Evolutionary conservation across 805 yeast genomes (phyloP), one percentile per base, ranked within the genome.

Genomic region (Wilhelminamyces savonicus): DNA sequence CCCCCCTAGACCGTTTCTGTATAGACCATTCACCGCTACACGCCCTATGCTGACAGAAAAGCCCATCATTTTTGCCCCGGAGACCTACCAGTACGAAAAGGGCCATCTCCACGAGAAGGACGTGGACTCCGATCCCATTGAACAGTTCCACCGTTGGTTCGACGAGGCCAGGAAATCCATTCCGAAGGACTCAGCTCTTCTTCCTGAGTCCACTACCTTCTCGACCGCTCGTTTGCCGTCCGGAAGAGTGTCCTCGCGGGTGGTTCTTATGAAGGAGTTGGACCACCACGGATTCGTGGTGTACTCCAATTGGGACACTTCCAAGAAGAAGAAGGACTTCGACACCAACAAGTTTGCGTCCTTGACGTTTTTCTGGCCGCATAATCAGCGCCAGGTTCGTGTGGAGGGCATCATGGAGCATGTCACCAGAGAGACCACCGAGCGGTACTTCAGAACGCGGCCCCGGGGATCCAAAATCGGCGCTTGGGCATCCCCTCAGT

Each of bases 401-500:
- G 79, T 92, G 7, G 97, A 92, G 55, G 98, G 98, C 19, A 41
- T 62, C 7, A 77, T 84, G 43, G 94, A 83, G 54, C 72, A 69
- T 37, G 82, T 88, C 24, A 65, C 76, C 16, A 66, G 78, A 34
- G 88, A 82, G 44, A 84, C 82, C 18, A 74, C 85, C 5, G 76
- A 80, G 43, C 66, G 79, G 28, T 92, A 92, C 58, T 92, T 76
- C 58, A 70, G 74, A 29, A 81, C 95, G 0, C 72, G 98, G 50
- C 98, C 98, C 22, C 69, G 95, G 35, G 97, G 94, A 5, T 82
- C 95, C 18, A 78, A 82, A 50, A 77, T 92, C 37, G 97, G 98
- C 18, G 98, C 98, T 0, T 88, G 96, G 95, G 82, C 97, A 0
- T 80, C 94, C 17, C 94, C 94, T 4, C 98, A 92, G 64, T 76